phyloP scores from a whole-genome alignment of 139 green algal species.

The Chlamydomonas sp. region DNA sequence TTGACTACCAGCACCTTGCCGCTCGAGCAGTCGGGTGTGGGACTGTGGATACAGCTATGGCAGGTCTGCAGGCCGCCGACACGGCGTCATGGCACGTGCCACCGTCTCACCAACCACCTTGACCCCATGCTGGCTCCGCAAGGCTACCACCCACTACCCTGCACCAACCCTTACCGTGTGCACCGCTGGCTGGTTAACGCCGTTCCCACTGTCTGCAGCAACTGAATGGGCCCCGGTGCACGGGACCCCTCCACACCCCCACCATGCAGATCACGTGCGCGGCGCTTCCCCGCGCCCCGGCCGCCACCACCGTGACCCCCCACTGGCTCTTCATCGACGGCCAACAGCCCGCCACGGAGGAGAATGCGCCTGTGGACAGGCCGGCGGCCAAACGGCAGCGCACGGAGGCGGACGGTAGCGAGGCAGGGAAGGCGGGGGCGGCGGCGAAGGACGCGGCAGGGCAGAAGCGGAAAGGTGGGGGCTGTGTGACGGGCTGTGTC shows the following conservation, averaged over 20 bases:
- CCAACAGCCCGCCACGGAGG: conserved; percentile 87
- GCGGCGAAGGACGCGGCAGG: background rate
- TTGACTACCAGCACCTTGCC: too few species aligned
- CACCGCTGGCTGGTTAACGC: background rate
- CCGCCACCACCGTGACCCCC: conserved; percentile 77
- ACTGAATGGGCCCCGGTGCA: background rate
- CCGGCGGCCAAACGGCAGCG: conserved; percentile 43
- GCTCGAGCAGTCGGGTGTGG: too few species aligned
- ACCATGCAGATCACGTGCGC: conserved; percentile 66
- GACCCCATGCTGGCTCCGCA: too few species aligned
- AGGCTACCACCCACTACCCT: too few species aligned
- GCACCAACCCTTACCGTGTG: too few species aligned
- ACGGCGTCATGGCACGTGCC: too few species aligned
- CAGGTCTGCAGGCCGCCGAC: too few species aligned
- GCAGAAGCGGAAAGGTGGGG: background rate
- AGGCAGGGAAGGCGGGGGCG: conserved; percentile 18
- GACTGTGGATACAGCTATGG: too few species aligned
- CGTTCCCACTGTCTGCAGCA: background rate
- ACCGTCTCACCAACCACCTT: too few species aligned
- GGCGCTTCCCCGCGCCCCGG: conserved; percentile 73
- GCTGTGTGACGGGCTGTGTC: background rate
- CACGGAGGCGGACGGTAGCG: background rate
- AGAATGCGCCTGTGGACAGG: conserved; percentile 76
- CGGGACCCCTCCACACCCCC: background rate
- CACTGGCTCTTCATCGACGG: conserved; percentile 96